Evolutionary conservation across 345 rosid species (phyloP), one percentile per base, ranked within the genome.

Genomic region (Cardamine occulta): DNA sequence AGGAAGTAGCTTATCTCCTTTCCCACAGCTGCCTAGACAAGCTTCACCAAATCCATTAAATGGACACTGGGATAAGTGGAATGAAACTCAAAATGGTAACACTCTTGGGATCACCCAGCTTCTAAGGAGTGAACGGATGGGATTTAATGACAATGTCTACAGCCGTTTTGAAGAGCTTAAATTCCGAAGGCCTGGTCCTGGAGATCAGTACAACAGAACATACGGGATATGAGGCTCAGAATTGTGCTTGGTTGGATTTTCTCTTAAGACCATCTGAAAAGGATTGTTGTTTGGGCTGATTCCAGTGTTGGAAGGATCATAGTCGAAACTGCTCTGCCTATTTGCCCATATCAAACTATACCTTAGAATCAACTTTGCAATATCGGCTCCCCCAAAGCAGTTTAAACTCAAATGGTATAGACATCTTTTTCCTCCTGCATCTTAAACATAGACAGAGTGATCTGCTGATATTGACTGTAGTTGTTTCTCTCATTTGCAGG

Each of bases 61-160:
- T 81, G 95, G 93, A 19, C 87, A 63, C 65, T 91, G 93, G 96
- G 88, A 88, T 83, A 86, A 88, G 48, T 87, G 86, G 96, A 87
- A 78, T 80, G 93, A 86, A 61, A 66, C 84, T n/a, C 91, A 80
- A 58, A 80, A 78, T 83, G 93, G 83, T 68, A 85, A 84, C 58
- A 63, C 61, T 70, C 45, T 85, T 58, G 82, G 82, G 24, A 80
- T 86, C 70, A 74, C 89, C 13, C 88, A 89, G 80, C 81, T 85
- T 28, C 84, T 86, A 39, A 79, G 89, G 74, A 91, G 83, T 62
- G 91, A 89, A 76, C 86, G 86, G 66, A 75, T 85, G 68, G 93
- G 89, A 32, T 81, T 77, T n/a, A 85, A 82, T 83, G 64, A 55
- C 23, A 90, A 85, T 73, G 77, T 72, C 61, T 83, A 83, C 70